Evolutionary conservation across 129 eudicot genomes (phyloP), one percentile per base, ranked within the genome.

Genomic region (Pseudognaphalium luteoalbum): DNA sequence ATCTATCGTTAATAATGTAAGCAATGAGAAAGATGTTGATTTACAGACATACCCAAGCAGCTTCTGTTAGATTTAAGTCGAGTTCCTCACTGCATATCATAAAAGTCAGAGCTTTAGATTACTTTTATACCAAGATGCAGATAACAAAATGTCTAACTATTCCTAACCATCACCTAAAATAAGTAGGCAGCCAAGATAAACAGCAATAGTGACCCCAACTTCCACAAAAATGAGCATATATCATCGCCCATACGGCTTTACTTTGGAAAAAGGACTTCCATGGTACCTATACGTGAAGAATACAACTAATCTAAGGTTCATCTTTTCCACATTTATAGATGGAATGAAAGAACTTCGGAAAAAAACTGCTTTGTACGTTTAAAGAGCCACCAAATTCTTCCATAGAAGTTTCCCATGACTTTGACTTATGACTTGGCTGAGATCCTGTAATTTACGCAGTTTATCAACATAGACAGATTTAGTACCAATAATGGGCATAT

Each of bases 171-270:
- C 76, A 94, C 99, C 99, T 94, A 81, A 91, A 91, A 85, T 91
- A 94, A 68, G 99, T 94, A 73, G 99, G 99, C 25, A 94, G 96
- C 99, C 99, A 94, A 52, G 99, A 94, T 61, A 94, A 88, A 83
- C 97, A 91, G 50, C 90, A 86, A 83, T 88, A 94, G 76, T 94
- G 99, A 70, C 99, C 99, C 99, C 99, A 94, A 79, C 97, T 94
- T 80, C 99, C 99, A 85, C 99, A 95, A 84, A 95, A 95, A 86
- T 95, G 99, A 82, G 96, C 88, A 85, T 91, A 95, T 75, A 89
- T 95, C 99, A 95, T 95, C 29, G 99, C 97, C 99, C 96, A 95
- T 39, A 95, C 97, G 68, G 99, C 97, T 84, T 86, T 85, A 78
- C 85, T 84, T 82, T 74, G 81, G 69, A 95, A 91, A 79, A 95